phyloP scores from a whole-genome alignment of 306 rosid genomes.

The Quercus robur region DNA sequence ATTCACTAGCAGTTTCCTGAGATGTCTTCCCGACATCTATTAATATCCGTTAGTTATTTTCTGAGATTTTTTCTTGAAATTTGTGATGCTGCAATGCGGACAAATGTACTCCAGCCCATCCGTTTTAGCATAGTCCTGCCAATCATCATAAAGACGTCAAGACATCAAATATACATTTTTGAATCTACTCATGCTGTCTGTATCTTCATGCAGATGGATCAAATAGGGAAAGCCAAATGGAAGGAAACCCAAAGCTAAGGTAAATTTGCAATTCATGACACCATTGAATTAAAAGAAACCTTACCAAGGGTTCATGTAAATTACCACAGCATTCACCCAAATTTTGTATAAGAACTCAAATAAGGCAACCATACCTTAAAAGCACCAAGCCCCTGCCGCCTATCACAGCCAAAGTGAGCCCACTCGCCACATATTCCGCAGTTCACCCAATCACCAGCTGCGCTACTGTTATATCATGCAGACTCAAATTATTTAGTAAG shows the following conservation, averaged over 20 bases:
- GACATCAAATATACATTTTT: neutral
- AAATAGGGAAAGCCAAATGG: no score
- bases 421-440: constrained; percentile 99
- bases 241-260: no score
- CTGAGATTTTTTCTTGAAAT: constrained; percentile 89
- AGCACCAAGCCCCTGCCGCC: constrained; percentile 98
- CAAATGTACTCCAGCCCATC: constrained; percentile 97
- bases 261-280: no score
- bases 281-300: no score
- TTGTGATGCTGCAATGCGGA: constrained; percentile 91
- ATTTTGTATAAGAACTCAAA: neutral
- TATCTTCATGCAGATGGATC: no score
- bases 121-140: constrained; percentile 98
- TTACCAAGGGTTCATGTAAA: neutral
- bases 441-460: constrained; percentile 99
- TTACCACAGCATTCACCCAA: no score
- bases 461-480: constrained; percentile 70
- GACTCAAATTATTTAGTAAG: constrained; percentile 16
- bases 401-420: constrained; percentile 99
- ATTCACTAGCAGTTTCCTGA: constrained; percentile 58
- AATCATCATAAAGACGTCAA: neutral
- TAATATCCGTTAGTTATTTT: constrained; percentile 52
- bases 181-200: no score
- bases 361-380: constrained; percentile 66
- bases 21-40: constrained; percentile 50